These are phyloP conservation scores for Coniochaeta sp. DNA, from an alignment of 2,329 filamentous ascomycete species.

Conservation along the genomic window DNA sequence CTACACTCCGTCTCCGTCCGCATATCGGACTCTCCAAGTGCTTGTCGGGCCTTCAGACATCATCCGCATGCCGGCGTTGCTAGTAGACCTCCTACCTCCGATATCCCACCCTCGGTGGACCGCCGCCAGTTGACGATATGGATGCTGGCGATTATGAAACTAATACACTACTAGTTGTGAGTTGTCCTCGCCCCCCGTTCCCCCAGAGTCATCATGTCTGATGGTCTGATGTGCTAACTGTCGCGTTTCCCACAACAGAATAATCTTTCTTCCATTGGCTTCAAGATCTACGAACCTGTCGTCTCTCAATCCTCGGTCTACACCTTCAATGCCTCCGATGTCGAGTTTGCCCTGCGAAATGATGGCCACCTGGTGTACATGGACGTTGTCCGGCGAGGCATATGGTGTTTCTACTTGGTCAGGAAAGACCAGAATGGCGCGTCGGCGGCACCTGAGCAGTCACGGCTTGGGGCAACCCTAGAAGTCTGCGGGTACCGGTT, in stretches of 20 bases:
- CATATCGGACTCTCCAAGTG: not conserved
- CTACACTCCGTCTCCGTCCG: not conserved
- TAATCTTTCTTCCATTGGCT: constrained; percentile 48
- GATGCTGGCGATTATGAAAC: constrained; percentile 58
- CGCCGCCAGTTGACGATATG: constrained; percentile 39
- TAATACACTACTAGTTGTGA: constrained; percentile 52
- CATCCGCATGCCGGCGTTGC: not conserved
- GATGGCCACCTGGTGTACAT: constrained; percentile 47
- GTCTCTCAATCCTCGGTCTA: constrained; percentile 35
- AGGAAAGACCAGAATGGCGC: constrained; percentile 30
- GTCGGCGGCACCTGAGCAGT: constrained; percentile 14
- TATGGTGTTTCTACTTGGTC: constrained; percentile 49
- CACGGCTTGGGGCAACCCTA: constrained; percentile 30
- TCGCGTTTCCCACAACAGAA: constrained; percentile 29
- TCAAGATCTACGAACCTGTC: constrained; percentile 47
- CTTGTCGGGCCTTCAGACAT: not conserved
- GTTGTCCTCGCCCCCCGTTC: constrained; percentile 15
- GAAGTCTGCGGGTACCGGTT: constrained; percentile 38
- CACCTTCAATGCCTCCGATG: constrained; percentile 38
- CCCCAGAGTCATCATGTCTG: not conserved
- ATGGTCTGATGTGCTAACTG: constrained; percentile 2
- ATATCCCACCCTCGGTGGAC: constrained; percentile 12
- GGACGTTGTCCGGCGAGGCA: constrained; percentile 39
- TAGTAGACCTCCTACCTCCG: not conserved
- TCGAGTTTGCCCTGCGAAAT: constrained; percentile 43